A percentile compares a stretch with the other conserved stretches of the same genome.
Conservation (phyloP, 768 basidiomycete species). For the Lactifluus echinatus region DNA sequence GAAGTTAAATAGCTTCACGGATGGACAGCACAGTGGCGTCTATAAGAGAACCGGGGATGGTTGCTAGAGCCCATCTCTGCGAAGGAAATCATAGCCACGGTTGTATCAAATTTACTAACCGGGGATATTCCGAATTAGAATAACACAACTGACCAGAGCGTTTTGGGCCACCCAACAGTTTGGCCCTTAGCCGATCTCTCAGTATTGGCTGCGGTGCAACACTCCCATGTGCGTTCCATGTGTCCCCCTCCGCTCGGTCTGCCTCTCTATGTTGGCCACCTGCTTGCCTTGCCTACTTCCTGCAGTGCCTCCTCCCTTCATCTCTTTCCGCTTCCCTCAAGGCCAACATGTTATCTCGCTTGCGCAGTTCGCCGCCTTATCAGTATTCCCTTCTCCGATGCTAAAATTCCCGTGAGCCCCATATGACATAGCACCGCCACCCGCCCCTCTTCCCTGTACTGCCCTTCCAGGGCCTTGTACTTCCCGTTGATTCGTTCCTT, state of each 20-base stretch:
- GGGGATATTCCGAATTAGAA: neutral
- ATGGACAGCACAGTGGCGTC: neutral
- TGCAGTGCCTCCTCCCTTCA: neutral
- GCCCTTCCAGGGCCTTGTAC: neutral
- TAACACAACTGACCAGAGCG: neutral
- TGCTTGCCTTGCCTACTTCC: neutral
- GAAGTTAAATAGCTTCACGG: conserved; percentile 9
- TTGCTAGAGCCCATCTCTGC: neutral
- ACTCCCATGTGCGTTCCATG: conserved; percentile 5
- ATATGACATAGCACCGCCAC: neutral
- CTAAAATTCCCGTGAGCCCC: neutral
- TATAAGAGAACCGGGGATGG: neutral
- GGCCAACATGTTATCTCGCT: neutral
- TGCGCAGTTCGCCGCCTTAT: neutral
- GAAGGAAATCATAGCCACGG: neutral
- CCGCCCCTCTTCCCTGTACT: neutral
- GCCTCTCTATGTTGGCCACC: neutral
- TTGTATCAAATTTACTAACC: neutral
- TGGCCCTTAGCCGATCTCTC: neutral
- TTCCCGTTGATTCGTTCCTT: neutral
- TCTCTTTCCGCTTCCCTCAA: neutral
- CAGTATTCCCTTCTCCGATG: no score
- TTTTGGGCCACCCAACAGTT: no score
- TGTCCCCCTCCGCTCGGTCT: neutral
- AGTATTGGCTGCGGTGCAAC: neutral